Evolutionary conservation across 2,329 filamentous ascomycete species (phyloP).

Genomic region (Epichloe typhina): DNA sequence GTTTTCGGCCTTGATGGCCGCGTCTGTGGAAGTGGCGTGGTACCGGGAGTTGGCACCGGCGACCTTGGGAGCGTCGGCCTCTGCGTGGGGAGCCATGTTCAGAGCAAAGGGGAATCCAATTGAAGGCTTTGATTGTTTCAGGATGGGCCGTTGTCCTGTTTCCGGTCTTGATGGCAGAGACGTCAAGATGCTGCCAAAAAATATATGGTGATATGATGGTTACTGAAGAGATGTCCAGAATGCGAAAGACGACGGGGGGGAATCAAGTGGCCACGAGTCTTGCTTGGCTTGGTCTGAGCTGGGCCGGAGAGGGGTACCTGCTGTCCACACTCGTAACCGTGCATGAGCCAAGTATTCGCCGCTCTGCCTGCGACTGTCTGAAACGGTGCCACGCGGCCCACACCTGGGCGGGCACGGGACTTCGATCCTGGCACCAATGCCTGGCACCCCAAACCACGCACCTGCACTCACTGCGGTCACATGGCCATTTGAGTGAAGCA

Average conservation of each 20-base stretch:
- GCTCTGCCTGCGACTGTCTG: too few species aligned
- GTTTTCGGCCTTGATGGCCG: slow-evolving; percentile 70
- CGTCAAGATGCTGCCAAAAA: not conserved
- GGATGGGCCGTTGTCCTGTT: not conserved
- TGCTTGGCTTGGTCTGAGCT: too few species aligned
- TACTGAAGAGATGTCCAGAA: not conserved
- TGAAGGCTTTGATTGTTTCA: not conserved
- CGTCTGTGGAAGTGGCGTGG: slow-evolving; percentile 66
- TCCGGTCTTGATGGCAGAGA: not conserved
- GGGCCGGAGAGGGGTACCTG: too few species aligned
- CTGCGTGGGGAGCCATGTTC: slow-evolving; percentile 47
- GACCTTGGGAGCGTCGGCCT: slow-evolving; percentile 21
- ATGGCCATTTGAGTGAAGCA: slow-evolving; percentile 2
- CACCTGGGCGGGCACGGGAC: too few species aligned
- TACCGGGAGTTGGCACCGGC: slow-evolving; percentile 28
- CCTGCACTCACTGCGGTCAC: not conserved
- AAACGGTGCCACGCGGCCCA: too few species aligned
- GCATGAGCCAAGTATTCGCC: too few species aligned
- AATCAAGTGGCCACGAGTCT: not conserved
- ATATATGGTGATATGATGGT: not conserved
- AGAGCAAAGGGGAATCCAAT: not conserved
- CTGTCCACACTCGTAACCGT: too few species aligned
- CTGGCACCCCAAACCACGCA: too few species aligned
- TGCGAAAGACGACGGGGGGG: not conserved
- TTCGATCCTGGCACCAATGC: too few species aligned